Percentiles rank a stretch among this genome's conserved stretches.
These are phyloP conservation scores for Phyllosticta citriasiana DNA, from an alignment of 2,329 filamentous ascomycete species.

Conservation along the genomic window DNA sequence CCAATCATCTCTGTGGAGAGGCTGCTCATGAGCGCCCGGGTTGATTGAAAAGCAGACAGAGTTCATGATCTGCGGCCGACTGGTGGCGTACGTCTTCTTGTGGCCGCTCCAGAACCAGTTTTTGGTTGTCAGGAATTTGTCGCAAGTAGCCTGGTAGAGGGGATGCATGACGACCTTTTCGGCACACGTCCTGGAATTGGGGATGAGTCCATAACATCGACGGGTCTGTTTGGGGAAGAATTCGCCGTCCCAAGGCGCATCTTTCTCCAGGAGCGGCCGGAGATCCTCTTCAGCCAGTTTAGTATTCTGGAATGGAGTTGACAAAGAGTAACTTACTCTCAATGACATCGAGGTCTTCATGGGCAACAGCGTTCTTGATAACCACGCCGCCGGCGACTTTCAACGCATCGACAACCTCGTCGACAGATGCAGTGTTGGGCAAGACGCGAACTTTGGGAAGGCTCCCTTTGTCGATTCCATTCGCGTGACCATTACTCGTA, in stretches of 20 bases:
- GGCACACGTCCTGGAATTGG: conserved; percentile 8
- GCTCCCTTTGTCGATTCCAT: background rate
- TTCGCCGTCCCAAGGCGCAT: background rate
- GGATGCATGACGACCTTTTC: conserved; percentile 18
- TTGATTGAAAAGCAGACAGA: conserved; percentile 12
- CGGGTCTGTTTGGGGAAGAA: background rate
- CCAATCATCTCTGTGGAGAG: background rate
- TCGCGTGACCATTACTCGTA: background rate
- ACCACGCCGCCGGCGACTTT: background rate
- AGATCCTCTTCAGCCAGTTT: background rate
- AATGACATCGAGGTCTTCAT: background rate
- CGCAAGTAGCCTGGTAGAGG: conserved; percentile 18
- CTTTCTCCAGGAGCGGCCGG: background rate
- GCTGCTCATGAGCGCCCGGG: background rate
- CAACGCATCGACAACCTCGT: background rate
- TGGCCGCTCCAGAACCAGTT: conserved; percentile 22
- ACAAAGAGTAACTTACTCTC: background rate
- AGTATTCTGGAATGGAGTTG: background rate
- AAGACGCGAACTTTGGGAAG: background rate
- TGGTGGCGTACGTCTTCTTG: conserved; percentile 18
- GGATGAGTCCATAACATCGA: background rate
- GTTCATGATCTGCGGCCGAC: conserved; percentile 18
- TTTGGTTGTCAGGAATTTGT: conserved; percentile 19
- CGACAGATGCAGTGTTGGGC: background rate
- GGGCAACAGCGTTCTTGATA: background rate